Conservation (phyloP, 805 yeast genomes). For the Saturnispora saitoi region DNA sequence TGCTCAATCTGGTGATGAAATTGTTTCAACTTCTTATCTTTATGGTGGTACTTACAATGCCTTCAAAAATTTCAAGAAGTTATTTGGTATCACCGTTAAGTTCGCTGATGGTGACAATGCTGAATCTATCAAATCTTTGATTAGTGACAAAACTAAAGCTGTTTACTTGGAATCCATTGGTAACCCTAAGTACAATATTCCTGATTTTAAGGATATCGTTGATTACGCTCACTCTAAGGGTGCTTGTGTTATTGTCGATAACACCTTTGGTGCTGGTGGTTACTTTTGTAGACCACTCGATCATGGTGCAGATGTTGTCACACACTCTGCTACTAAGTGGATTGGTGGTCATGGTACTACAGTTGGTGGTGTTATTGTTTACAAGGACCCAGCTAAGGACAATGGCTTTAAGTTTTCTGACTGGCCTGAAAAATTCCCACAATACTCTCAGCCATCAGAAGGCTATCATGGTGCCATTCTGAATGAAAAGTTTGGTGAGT, state of each 20-base stretch:
- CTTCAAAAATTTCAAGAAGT: constrained; percentile 81
- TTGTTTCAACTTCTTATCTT: constrained; percentile 74
- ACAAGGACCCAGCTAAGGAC: constrained; percentile 42
- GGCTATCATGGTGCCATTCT: constrained; percentile 87
- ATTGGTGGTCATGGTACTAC: constrained; percentile 97
- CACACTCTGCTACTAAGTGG: constrained; percentile 96
- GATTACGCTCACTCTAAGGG: constrained; percentile 80
- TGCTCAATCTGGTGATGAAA: constrained; percentile 84
- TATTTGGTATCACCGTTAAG: constrained; percentile 72
- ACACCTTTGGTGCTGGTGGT: constrained; percentile 97
- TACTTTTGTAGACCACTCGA: constrained; percentile 75
- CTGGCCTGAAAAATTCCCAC: constrained; percentile 83
- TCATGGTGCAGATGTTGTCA: constrained; percentile 85
- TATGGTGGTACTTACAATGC: constrained; percentile 98
- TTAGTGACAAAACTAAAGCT: constrained; percentile 84
- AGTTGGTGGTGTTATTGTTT: constrained; percentile 78
- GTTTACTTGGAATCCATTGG: constrained; percentile 86
- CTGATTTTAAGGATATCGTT: constrained; percentile 74
- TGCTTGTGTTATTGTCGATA: constrained; percentile 85
- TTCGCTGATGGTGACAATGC: constrained; percentile 73
- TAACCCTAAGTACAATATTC: constrained; percentile 86
- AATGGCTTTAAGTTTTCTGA: constrained; percentile 91
- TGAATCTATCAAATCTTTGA: constrained; percentile 62
- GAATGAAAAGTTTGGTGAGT: constrained; percentile 72
- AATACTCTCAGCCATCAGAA: constrained; percentile 81